A percentile compares a stretch with the other conserved stretches of the same genome.
phyloP scores from a whole-genome alignment of 352 stramenopile genomes.

The Globisporangium echinulatum region DNA sequence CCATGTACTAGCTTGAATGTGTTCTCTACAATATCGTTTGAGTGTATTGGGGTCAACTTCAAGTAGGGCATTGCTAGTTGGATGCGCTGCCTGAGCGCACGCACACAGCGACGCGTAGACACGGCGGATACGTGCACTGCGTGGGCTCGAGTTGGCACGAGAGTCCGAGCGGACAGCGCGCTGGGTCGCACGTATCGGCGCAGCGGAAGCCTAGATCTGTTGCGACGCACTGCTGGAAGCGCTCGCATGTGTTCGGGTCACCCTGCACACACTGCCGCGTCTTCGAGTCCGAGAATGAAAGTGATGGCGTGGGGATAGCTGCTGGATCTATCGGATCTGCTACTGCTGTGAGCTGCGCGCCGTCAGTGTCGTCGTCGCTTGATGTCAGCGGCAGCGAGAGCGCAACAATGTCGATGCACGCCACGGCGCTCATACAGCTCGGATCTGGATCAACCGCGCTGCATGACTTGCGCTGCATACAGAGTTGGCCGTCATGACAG shows the following conservation, averaged over 20 bases:
- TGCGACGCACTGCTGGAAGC: neutral
- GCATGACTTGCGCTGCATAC: neutral
- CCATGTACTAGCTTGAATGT: too few relatives aligned
- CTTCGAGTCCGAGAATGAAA: neutral
- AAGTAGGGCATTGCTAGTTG: too few relatives aligned
- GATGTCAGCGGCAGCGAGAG: neutral
- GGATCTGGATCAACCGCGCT: neutral
- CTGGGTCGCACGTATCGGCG: slow-evolving; percentile 3
- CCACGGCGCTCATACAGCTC: neutral
- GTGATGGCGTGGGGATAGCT: neutral
- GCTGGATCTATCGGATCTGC: neutral
- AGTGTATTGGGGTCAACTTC: neutral
- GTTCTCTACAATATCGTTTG: too few relatives aligned
- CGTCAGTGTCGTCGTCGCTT: neutral
- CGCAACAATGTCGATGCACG: neutral
- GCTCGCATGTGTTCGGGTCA: neutral
- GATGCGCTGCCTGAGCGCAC: too few relatives aligned
- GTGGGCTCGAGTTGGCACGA: slow-evolving; percentile 3
- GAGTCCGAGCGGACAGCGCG: neutral
- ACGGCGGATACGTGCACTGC: neutral
- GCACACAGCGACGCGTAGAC: neutral
- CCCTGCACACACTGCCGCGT: neutral
- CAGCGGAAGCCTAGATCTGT: neutral
- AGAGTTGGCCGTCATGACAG: neutral
- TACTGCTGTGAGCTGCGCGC: neutral